Base-by-base conservation (phyloP, 1,139 yeast species). In the Insectozyma bohioensis region DNA sequence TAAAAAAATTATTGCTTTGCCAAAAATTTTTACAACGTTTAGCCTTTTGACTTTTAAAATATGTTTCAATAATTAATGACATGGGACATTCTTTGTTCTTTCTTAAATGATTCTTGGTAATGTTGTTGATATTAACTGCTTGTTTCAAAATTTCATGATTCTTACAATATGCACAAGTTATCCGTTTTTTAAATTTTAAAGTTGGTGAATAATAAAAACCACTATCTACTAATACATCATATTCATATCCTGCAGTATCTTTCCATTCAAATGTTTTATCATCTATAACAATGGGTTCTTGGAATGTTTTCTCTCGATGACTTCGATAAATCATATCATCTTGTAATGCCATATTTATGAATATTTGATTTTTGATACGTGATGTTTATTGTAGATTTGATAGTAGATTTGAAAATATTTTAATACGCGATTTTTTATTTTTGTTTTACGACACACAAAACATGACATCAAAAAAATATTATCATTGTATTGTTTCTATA, bases 141-240 rank as follows among this genome's bases (percentile, higher is more conserved):
- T 27, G 30, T 14, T 19, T 27, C 3, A 27, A n/a, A 6, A 6
- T 20, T 12, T 20, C 30, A 3, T 8, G 3, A 20, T 62, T 60
- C 13, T 68, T 61, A 52, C 96, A 87, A 48, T 71, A 64, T 30
- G 68, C 72, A 51, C 96, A 87, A 2, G 78, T 64, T 6, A 70
- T 72, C 40, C 72, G 72, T 52, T 63, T 78, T n/a, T 52, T 54
- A 36, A 63, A 54, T 24, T 57, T 53, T 40, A 58, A 61, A 1
- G 71, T 65, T 2, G 95, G 95, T 10, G 76, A 66, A 54, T 70
- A 85, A 49, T 68, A 80, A 54, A 86, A 85, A 1, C 96, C 96
- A 17, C 76, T 67, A 21, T 67, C 70, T 1, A 87, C 85, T 13
- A 57, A 36, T 6, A 40, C 37, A 13, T 40, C 46, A 12, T 41